Evolutionary conservation across 495 filamentous ascomycete genomes (phyloP), one percentile per base, ranked within the genome.

Genomic region (Podospora pseudocomata): DNA sequence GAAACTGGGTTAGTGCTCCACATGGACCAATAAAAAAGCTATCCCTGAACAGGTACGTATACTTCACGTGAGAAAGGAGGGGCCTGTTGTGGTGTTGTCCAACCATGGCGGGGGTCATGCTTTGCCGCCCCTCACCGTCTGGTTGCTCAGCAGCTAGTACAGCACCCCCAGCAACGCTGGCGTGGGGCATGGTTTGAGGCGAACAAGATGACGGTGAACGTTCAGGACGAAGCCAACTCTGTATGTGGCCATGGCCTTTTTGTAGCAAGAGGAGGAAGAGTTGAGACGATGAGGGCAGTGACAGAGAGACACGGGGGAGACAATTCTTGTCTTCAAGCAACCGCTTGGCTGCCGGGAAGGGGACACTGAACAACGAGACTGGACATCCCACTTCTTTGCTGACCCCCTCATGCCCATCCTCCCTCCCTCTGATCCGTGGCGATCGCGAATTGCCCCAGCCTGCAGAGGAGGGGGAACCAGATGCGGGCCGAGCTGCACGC

Each of bases 1-100:
- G 67, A 63, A 69, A 69, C 39, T 63, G 68, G 71, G 72, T 76
- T 76, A 77, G 72, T 65, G 67, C 64, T 56, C 54, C 44, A 20
- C 4, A 5, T 23, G 15, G 59, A 67, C 76, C 74, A 79, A 78
- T 74, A 64, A 76, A 27, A 18, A 15, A 65, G 11, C 55, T 2
- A 26, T 58, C n/a, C n/a, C 55, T 58, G 55, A 65, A 34, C 32
- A 59, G 66, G 69, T 64, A 70, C 61, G 69, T 55, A 59, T n/a
- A 34, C 62, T 68, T 64, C 70, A 74, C 70, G 74, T 76, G 72
- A 72, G 28, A 26, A 63, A 16, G 65, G 70, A 67, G 64, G 64
- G 71, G 68, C 20, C 34, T 63, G 30, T 28, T 32, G 19, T n/a
- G 4, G 32, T 32, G 4, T n/a, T 20, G 55, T 58, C 55, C 27